phyloP scores from a whole-genome alignment of 176 grass and related monocot species.

The Cymbopogon citratus region DNA sequence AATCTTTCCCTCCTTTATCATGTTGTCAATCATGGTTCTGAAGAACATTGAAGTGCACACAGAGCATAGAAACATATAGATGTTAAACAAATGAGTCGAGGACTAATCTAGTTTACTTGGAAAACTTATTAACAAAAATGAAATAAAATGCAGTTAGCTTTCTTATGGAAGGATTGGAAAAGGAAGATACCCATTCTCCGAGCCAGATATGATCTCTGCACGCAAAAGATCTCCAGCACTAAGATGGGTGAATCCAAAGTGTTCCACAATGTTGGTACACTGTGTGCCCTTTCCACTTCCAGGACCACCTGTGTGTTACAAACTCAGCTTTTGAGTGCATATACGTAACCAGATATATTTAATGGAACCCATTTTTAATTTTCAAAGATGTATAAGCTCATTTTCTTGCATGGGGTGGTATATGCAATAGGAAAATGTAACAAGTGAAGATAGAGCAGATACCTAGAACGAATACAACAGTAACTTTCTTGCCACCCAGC shows the following conservation, averaged over 20 bases:
- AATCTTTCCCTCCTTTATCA: conserved; percentile 95
- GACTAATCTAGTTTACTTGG: not conserved
- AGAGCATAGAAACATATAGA: conserved; percentile 13
- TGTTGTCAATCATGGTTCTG: conserved; percentile 88
- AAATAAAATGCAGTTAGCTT: not conserved
- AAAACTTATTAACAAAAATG: conserved; percentile 8
- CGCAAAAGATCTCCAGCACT: conserved; percentile 87
- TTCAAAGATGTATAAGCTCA: not conserved
- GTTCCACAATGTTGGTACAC: conserved; percentile 78
- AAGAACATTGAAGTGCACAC: conserved; percentile 10
- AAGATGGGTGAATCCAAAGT: conserved; percentile 88
- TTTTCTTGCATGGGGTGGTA: not conserved
- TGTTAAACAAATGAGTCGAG: not conserved
- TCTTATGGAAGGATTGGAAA: conserved; percentile 11
- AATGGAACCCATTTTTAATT: not conserved
- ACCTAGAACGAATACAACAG: conserved; percentile 81
- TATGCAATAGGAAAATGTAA: not conserved
- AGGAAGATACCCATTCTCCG: conserved; percentile 60
- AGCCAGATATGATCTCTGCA: conserved; percentile 73
- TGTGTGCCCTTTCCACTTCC: conserved; percentile 92
- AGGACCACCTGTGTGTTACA: conserved; percentile 56
- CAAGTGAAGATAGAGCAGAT: conserved; percentile 14
- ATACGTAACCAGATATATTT: not conserved
- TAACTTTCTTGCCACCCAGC: conserved; percentile 64
- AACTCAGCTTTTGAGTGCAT: not conserved